phyloP scores from a whole-genome alignment of 1,139 yeast species.

The Saccharomyces pastorianus region DNA sequence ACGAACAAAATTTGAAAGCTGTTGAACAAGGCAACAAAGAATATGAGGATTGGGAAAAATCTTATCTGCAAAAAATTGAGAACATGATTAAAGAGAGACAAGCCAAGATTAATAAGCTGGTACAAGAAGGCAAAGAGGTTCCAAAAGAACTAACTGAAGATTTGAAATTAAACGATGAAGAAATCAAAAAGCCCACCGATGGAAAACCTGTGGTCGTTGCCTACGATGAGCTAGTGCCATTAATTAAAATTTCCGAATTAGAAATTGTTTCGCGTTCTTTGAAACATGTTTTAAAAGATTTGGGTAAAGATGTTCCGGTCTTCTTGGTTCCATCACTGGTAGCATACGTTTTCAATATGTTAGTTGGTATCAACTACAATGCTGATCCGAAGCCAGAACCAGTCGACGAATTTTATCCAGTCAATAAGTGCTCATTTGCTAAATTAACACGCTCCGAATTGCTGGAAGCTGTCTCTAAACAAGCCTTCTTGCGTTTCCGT shows the following conservation, averaged over 20 bases:
- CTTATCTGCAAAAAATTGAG: constrained; percentile 32
- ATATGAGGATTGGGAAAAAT: constrained; percentile 32
- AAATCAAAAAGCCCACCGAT: constrained; percentile 32
- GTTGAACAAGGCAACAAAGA: constrained; percentile 31
- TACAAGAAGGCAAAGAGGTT: constrained; percentile 31
- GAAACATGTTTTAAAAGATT: constrained; percentile 62
- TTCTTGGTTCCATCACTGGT: constrained; percentile 51
- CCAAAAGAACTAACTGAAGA: constrained; percentile 33
- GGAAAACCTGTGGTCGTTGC: constrained; percentile 25
- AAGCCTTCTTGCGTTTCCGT: constrained; percentile 58
- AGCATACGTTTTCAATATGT: constrained; percentile 65
- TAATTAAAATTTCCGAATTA: constrained; percentile 44
- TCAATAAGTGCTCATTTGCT: constrained; percentile 33
- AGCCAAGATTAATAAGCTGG: constrained; percentile 33
- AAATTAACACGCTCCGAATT: constrained; percentile 42
- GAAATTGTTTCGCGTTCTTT: constrained; percentile 75
- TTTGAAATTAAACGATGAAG: constrained; percentile 32
- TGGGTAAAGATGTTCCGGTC: constrained; percentile 43
- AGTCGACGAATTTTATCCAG: constrained; percentile 40
- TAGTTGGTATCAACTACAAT: constrained; percentile 48
- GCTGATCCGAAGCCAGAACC: constrained; percentile 38
- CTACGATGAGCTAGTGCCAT: constrained; percentile 36
- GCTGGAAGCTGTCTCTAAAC: constrained; percentile 38
- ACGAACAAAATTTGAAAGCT: constrained; percentile 23
- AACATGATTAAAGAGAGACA: constrained; percentile 35